Conservation (phyloP, 1,139 yeast genomes). For the Yamadazyma atmosphaerica region DNA sequence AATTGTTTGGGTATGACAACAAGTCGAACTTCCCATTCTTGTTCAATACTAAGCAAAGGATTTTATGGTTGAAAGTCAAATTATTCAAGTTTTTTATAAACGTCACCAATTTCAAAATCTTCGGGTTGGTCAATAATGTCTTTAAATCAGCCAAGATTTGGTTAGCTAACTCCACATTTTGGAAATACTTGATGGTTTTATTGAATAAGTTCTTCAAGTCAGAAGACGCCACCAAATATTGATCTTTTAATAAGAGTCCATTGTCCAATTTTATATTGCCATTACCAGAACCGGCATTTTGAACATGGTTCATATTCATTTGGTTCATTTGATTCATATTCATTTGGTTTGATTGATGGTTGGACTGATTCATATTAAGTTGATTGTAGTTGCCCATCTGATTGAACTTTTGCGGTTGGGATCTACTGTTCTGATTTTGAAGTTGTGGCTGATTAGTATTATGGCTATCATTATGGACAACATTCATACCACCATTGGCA, state of each 20-base stretch:
- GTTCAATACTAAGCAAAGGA: constrained; percentile 49
- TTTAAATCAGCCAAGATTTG: constrained; percentile 40
- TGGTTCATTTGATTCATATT: no score
- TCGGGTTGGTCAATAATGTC: constrained; percentile 27
- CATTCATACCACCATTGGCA: background rate
- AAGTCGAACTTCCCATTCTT: constrained; percentile 60
- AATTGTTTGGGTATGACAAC: constrained; percentile 42
- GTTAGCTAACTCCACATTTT: constrained; percentile 29
- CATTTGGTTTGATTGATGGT: no score
- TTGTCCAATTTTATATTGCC: constrained; percentile 47
- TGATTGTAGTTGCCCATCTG: background rate
- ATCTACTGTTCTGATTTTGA: background rate
- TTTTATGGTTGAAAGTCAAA: constrained; percentile 43
- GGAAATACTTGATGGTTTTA: constrained; percentile 51
- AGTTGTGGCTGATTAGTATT: background rate
- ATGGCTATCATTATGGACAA: background rate
- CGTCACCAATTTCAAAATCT: constrained; percentile 34
- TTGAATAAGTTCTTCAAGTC: constrained; percentile 45
- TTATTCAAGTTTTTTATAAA: constrained; percentile 46
- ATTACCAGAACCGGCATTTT: background rate
- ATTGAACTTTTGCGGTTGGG: background rate
- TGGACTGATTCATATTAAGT: background rate
- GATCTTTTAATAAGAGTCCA: constrained; percentile 53
- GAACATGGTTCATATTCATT: no score
- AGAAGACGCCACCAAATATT: constrained; percentile 53